phyloP scores from a whole-genome alignment of 2,329 filamentous ascomycete genomes.

The Fusarium transvaalense region DNA sequence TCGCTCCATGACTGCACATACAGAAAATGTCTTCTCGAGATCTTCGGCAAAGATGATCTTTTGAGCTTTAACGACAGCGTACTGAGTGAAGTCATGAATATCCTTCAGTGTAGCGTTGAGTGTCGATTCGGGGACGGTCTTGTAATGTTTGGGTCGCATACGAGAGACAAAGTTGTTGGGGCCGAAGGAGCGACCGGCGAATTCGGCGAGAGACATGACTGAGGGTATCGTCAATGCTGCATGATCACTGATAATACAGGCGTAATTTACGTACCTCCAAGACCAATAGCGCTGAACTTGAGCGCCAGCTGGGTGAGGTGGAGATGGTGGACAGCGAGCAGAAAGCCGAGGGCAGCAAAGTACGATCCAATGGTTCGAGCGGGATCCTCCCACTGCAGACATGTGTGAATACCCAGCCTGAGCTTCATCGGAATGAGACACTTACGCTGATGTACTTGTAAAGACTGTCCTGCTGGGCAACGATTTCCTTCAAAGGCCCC shows the following conservation, averaged over 20 bases:
- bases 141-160: conserved; percentile 39
- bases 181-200: conserved; percentile 32
- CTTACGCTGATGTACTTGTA: conserved; percentile 45
- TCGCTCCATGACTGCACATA: neutral
- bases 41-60: conserved; percentile 32
- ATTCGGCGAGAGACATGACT: conserved; percentile 38
- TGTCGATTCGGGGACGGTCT: conserved; percentile 36
- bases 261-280: conserved; percentile 28
- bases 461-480: conserved; percentile 41
- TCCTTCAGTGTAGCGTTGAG: conserved; percentile 40
- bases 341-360: conserved; percentile 27
- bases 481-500: conserved; percentile 39
- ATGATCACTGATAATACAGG: rapidly evolving
- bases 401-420: neutral
- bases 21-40: conserved; percentile 32
- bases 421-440: rapidly evolving
- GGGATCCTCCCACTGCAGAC: conserved; percentile 38
- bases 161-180: conserved; percentile 35
- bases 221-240: neutral
- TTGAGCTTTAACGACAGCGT: conserved; percentile 25
- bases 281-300: conserved; percentile 25
- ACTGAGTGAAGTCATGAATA: conserved; percentile 39
- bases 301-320: conserved; percentile 35
- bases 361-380: conserved; percentile 40
- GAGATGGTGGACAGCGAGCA: conserved; percentile 34